A percentile compares a stretch with the other conserved stretches of the same genome.
phyloP scores from a whole-genome alignment of 805 yeast genomes.

The Henningerozyma blattae region DNA sequence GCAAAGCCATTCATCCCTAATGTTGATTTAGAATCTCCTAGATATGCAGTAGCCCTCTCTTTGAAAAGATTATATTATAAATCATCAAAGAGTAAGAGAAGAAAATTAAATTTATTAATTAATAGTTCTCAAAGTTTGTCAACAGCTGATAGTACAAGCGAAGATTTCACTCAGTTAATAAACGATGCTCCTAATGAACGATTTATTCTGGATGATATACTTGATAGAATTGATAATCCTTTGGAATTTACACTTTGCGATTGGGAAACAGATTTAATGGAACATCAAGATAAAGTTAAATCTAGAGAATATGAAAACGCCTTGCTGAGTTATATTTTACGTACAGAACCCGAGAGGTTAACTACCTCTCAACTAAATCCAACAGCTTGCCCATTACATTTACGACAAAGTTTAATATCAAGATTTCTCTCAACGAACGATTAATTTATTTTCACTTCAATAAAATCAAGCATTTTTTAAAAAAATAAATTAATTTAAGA shows the following conservation, averaged over 20 bases:
- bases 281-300: constrained; percentile 6
- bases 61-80: neutral
- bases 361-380: too few relatives aligned
- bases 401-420: neutral
- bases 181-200: neutral
- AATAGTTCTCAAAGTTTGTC: too few relatives aligned
- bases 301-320: constrained; percentile 10
- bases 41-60: neutral
- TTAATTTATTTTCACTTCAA: too few relatives aligned
- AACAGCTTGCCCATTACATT: constrained; percentile 3
- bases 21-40: neutral
- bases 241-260: constrained; percentile 15
- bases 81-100: neutral
- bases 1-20: neutral
- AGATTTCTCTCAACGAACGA: neutral
- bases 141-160: neutral
- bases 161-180: too few relatives aligned
- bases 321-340: constrained; percentile 5
- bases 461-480: too few relatives aligned
- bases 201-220: constrained; percentile 9
- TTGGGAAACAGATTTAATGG: constrained; percentile 12
- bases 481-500: too few relatives aligned
- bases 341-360: too few relatives aligned
- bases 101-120: too few relatives aligned
- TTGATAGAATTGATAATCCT: constrained; percentile 14